phyloP scores from a whole-genome alignment of 345 rosid species.

The Hibiscus syriacus region DNA sequence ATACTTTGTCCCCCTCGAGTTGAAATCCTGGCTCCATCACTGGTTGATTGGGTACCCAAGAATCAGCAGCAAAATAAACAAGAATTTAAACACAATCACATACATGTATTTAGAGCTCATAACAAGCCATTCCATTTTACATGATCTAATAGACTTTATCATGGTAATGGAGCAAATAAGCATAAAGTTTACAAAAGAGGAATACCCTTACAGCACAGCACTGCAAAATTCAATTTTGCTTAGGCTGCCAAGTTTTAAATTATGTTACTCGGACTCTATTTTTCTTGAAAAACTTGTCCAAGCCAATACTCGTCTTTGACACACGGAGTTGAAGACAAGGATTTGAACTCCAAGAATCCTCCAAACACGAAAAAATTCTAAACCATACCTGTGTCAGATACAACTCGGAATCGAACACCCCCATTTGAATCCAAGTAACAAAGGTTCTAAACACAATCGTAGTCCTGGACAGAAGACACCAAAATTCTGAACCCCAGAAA shows the following conservation, averaged over 20 bases:
- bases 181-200: not conserved
- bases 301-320: not conserved
- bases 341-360: too few species aligned
- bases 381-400: too few species aligned
- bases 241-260: conserved; percentile 3
- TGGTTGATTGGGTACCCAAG: too few species aligned
- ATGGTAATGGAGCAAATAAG: not conserved
- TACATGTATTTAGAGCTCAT: not conserved
- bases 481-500: not conserved
- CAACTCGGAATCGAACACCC: too few species aligned
- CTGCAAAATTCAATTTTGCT: conserved; percentile 27
- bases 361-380: too few species aligned
- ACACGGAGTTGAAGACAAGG: not conserved
- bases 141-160: not conserved
- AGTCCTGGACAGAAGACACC: not conserved
- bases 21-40: too few species aligned
- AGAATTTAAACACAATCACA: not conserved
- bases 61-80: not conserved
- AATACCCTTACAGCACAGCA: not conserved
- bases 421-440: not conserved
- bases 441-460: not conserved
- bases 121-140: conserved; percentile 7
- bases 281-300: too few species aligned
- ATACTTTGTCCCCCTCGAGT: too few species aligned
- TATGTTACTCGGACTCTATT: too few species aligned